These are phyloP conservation scores for Phialophora tarda DNA, from an alignment of 2,329 filamentous ascomycete genomes.

Conservation along the genomic window DNA sequence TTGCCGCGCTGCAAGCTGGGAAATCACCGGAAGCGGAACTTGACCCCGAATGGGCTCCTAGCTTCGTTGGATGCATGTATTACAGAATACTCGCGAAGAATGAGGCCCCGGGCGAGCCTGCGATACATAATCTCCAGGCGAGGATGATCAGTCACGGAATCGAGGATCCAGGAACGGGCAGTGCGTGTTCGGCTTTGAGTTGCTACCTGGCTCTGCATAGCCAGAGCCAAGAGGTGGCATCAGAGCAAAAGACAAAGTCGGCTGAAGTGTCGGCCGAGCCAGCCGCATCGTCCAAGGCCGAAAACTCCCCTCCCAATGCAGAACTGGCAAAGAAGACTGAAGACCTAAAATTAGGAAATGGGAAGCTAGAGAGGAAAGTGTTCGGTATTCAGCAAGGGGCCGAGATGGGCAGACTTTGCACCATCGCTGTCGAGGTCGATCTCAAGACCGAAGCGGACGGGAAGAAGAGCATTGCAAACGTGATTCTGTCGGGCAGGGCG, in stretches of 20 bases:
- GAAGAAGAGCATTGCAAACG: slow-evolving; percentile 55
- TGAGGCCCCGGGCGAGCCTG: slow-evolving; percentile 40
- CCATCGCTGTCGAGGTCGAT: slow-evolving; percentile 47
- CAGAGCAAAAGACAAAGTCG: slow-evolving; percentile 23
- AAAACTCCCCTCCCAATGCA: slow-evolving; percentile 44
- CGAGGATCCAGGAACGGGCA: slow-evolving; percentile 69
- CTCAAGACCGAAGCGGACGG: slow-evolving; percentile 50
- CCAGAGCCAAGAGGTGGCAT: neutral
- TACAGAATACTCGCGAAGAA: slow-evolving; percentile 40
- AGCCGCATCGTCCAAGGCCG: slow-evolving; percentile 44
- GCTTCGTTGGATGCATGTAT: slow-evolving; percentile 44
- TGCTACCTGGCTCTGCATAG: slow-evolving; percentile 58
- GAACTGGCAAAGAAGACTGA: slow-evolving; percentile 45
- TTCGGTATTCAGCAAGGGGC: slow-evolving; percentile 69
- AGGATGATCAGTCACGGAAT: slow-evolving; percentile 46
- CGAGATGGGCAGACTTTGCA: slow-evolving; percentile 65
- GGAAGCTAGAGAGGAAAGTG: slow-evolving; percentile 47
- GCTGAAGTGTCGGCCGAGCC: slow-evolving; percentile 53
- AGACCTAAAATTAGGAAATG: slow-evolving; percentile 45
- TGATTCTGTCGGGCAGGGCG: slow-evolving; percentile 50
- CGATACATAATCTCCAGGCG: slow-evolving; percentile 42
- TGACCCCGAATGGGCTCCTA: slow-evolving; percentile 43
- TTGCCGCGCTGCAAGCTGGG: slow-evolving; percentile 37
- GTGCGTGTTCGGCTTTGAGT: slow-evolving; percentile 64
- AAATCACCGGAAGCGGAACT: slow-evolving; percentile 42